Base-by-base conservation (phyloP, 345 rosid genomes). In the Raphanus sativus region DNA sequence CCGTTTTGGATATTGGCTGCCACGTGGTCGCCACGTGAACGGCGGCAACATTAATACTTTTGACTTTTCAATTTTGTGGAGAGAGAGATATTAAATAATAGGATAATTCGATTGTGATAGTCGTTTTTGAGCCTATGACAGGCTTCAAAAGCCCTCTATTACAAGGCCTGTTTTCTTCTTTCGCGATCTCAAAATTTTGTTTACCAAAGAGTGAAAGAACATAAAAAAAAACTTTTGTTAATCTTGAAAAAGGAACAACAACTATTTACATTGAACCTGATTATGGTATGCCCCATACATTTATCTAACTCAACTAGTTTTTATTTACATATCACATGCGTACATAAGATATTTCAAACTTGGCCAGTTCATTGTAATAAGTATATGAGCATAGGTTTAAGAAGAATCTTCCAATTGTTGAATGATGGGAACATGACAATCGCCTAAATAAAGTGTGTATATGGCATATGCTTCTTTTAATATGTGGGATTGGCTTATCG, bases 11-110 rank as follows among this genome's bases (percentile, higher is more conserved):
- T 32, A 9, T 34, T 58, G 63, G 77, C 12, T 72, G 81, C 77
- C 81, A 78, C 81, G 81, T 78, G 81, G 69, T 78, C 63, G 21
- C 81, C 81, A 78, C 81, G 77, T 78, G 81, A 78, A 65, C 81
- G 76, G 0, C 15, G 52, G n/a, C 52, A 42, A 42, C 52, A 42
- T 42, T 11, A 42, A 42, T 42, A 42, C 52, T 42, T 42, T 42
- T 42, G 52, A 42, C 52, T 42, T 42, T 38, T 28, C 30, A 38
- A 0, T 9, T 38, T 8, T 38, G 1, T 38, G 45, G 42, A 36
- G 38, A 34, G 4, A 38, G 9, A 38, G 50, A 2, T 62, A 62
- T 21, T 21, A 21, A 21, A 21, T 21, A 32, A 50, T 72, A 7
- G 2, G 13, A 6, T 12, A 2, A 12, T 56, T 28, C 59, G 45